Evolutionary conservation across 495 filamentous ascomycete genomes (phyloP), one percentile per base, ranked within the genome.

Genomic region (Penicillium verhagenii): DNA sequence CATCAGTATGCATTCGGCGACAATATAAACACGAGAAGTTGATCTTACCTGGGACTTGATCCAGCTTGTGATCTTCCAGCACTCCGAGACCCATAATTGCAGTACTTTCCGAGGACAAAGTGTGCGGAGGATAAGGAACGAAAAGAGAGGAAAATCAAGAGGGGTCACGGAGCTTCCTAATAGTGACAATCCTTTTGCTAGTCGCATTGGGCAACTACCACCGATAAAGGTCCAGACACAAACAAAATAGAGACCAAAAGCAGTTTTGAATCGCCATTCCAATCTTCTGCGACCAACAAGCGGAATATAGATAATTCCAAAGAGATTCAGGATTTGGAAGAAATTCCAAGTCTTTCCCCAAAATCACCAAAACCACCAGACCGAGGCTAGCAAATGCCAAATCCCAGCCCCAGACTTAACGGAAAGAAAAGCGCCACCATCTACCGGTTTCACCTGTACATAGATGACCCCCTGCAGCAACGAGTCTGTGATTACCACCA

Each of bases 41-140:
- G 16, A 29, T 16, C 66, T 58, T 75, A 95, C 91, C 91, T 49
- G 91, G 90, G 50, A 93, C 89, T 65, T 87, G 80, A 56, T 79
- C 74, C 33, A 81, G 72, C 54, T 78, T 76, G 44, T 56, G 74
- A 62, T 87, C 81, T 58, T 93, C 85, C 49, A 96, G 74, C 48
- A 96, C 82, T 33, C 90, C 88, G 56, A 96, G 77, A n/a, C 89
- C 89, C 91, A 96, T 96, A 26, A 57, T 67, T 39, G 55, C 29
- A 24, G 18, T 21, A 39, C 14, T 35, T 14, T 28, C 16, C 11
- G 23, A 42, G 24, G 14, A 26, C 10, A 9, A 20, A n/a, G 37
- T 16, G 18, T 21, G 20, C 5, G 26, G 11, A 23, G n/a, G n/a
- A n/a, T n/a, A n/a, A n/a, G n/a, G n/a, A 50, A 25, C 9, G 8